Conservation (phyloP, 2,329 filamentous ascomycete genomes). For the Fusarium sp. region DNA sequence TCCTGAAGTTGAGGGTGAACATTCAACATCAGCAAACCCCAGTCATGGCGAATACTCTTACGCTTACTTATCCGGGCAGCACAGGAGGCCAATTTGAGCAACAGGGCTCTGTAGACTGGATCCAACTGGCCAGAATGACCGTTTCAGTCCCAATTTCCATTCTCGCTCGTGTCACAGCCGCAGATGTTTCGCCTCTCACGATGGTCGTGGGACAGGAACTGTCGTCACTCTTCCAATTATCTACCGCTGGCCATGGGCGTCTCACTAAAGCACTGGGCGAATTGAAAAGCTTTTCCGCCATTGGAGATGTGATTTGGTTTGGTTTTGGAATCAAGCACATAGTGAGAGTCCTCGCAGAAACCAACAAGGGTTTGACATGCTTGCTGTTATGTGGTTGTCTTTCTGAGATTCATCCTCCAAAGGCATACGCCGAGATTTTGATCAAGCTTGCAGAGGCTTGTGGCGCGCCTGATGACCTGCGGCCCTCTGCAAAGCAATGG, state of each 20-base stretch:
- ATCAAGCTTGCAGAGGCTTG: fast-evolving
- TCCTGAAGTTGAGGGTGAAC: too few relatives aligned
- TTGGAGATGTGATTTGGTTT: fast-evolving
- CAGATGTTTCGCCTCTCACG: fast-evolving
- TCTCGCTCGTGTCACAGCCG: background rate
- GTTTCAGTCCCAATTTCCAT: fast-evolving
- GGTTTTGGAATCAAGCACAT: background rate
- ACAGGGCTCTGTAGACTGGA: background rate
- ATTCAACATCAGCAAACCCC: too few relatives aligned
- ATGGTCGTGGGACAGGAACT: background rate
- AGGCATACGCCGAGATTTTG: background rate
- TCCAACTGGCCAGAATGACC: fast-evolving
- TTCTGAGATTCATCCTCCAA: fast-evolving
- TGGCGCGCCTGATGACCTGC: background rate
- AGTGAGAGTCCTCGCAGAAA: background rate
- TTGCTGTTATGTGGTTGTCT: background rate
- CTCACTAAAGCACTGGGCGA: fast-evolving
- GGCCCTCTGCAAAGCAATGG: fast-evolving
- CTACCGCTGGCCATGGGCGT: fast-evolving
- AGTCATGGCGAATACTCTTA: background rate
- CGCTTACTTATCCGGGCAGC: fast-evolving
- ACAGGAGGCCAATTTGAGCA: fast-evolving
- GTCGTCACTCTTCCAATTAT: fast-evolving
- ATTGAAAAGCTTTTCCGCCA: background rate
- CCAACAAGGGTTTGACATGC: fast-evolving